Conservation (phyloP, 108 stramenopile species). For the Stephanodiscus minutulus region DNA sequence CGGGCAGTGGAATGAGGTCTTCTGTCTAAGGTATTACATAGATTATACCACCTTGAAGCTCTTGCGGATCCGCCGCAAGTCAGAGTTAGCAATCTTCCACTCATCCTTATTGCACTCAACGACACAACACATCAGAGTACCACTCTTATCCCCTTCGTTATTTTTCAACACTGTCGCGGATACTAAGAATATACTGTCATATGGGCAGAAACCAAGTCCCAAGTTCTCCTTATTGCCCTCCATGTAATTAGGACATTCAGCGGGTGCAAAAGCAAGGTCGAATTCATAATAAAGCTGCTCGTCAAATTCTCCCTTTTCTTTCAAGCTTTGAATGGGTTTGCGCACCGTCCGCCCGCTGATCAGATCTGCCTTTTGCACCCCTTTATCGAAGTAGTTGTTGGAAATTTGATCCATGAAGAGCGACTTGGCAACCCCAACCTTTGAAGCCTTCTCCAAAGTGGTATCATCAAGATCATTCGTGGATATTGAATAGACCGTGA, state of each 20-base stretch:
- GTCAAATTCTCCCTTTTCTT: constrained; percentile 32
- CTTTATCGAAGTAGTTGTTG: constrained; percentile 47
- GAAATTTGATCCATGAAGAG: constrained; percentile 50
- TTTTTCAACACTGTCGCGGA: constrained; percentile 70
- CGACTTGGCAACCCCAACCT: constrained; percentile 71
- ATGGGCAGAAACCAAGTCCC: constrained; percentile 84
- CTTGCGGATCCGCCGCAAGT: constrained; percentile 70
- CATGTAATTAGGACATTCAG: constrained; percentile 52
- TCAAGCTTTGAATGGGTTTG: constrained; percentile 30
- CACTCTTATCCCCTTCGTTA: constrained; percentile 19
- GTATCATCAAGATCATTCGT: constrained; percentile 37
- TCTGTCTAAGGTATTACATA: not conserved
- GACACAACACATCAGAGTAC: constrained; percentile 55
- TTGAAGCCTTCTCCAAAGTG: constrained; percentile 66
- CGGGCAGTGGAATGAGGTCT: not conserved
- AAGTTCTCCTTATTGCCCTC: constrained; percentile 64
- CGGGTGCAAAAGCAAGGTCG: constrained; percentile 77
- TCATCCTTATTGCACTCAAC: constrained; percentile 68
- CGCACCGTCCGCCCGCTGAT: constrained; percentile 57
- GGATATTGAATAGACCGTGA: constrained; percentile 61
- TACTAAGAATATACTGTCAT: constrained; percentile 67
- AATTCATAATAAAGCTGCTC: constrained; percentile 74
- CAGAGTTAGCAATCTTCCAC: constrained; percentile 76
- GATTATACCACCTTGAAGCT: constrained; percentile 41
- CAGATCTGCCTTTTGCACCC: constrained; percentile 70